Conservation (phyloP, 306 rosid species). For the Rosa persica region DNA sequence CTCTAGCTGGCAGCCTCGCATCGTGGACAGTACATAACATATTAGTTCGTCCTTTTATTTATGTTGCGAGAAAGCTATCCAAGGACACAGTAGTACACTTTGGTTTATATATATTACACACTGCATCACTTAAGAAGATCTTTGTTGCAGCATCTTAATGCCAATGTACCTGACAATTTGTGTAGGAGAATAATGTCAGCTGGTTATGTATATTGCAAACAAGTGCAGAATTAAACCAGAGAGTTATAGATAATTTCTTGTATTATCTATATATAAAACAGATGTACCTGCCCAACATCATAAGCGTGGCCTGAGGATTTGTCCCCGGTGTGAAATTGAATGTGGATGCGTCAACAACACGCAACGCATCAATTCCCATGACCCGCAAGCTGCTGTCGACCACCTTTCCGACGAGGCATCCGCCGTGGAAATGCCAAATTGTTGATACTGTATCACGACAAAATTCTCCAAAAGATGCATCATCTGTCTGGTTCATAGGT, state of each 20-base stretch:
- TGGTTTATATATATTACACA: not conserved
- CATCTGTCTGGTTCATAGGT: conserved; percentile 5
- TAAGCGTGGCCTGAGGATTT: conserved; percentile 24
- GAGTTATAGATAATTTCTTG: not conserved
- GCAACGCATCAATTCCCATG: not conserved
- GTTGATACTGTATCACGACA: conserved; percentile 22
- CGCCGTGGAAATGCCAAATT: conserved; percentile 33
- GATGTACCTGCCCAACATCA: conserved; percentile 30
- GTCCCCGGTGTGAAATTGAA: conserved; percentile 17
- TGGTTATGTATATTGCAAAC: not conserved
- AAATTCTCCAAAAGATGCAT: conserved; percentile 8
- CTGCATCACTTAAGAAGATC: not conserved
- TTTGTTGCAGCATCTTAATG: not conserved
- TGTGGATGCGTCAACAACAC: conserved; percentile 28
- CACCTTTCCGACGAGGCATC: conserved; percentile 26
- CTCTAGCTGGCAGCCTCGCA: not conserved
- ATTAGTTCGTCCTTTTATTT: too few species aligned
- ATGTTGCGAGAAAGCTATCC: not conserved
- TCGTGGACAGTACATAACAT: not conserved
- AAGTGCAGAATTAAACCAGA: not conserved
- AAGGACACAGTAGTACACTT: not conserved
- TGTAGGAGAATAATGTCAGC: not conserved
- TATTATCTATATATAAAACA: not conserved
- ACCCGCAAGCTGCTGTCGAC: conserved; percentile 20
- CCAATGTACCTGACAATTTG: conserved; percentile 2